These are phyloP conservation scores for Trichoderma afroharzianum DNA, from an alignment of 2,329 filamentous ascomycete species.

Conservation along the genomic window DNA sequence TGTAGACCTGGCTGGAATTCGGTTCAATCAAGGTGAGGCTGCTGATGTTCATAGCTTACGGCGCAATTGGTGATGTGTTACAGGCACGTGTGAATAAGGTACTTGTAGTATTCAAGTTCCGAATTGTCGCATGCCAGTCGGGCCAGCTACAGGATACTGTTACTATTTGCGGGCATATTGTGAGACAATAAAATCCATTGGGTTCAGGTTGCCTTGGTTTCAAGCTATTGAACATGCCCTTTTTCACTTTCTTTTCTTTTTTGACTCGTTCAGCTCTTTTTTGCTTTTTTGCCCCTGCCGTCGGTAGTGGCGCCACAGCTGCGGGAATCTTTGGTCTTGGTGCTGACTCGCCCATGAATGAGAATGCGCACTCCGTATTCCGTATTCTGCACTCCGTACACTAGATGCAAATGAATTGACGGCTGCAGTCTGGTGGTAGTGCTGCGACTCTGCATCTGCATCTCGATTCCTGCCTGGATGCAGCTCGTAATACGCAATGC, in stretches of 20 bases:
- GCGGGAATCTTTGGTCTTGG: not conserved
- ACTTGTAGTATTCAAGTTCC: not conserved
- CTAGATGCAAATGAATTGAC: not conserved
- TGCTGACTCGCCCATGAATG: not conserved
- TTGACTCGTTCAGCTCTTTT: not conserved
- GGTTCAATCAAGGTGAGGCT: not conserved
- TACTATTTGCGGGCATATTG: not conserved
- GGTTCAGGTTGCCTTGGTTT: slow-evolving; percentile 4
- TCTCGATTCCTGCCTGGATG: not conserved
- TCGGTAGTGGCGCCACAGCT: slow-evolving; percentile 3
- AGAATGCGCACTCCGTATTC: not conserved
- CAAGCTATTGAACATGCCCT: not conserved
- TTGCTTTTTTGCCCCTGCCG: slow-evolving; percentile 2
- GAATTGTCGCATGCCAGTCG: not conserved
- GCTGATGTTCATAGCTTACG: not conserved
- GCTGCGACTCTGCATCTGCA: not conserved
- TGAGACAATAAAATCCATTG: slow-evolving; percentile 8
- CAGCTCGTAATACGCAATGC: not conserved
- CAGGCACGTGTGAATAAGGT: not conserved
- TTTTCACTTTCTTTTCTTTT: not conserved
- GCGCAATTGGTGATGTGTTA: not conserved
- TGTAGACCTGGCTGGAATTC: not conserved
- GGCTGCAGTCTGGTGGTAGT: not conserved
- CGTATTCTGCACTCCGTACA: not conserved
- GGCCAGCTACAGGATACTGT: not conserved